Conservation (phyloP, 2,329 filamentous ascomycete genomes). For the Aspergillus flavus region DNA sequence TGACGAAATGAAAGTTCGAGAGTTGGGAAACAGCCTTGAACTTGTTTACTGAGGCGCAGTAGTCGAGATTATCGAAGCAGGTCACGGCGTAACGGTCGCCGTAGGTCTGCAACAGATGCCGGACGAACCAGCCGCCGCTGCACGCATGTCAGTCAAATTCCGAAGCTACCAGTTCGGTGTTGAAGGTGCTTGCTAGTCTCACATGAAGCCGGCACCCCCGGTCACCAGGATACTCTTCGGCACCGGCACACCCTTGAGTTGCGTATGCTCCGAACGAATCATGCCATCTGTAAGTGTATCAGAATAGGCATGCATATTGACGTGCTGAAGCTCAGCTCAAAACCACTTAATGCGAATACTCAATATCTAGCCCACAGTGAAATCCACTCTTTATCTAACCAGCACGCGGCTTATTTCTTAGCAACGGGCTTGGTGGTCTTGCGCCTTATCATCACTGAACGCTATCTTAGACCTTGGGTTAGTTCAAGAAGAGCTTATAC, state of each 20-base stretch:
- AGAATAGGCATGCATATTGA: neutral
- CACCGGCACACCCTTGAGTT: neutral
- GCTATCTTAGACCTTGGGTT: neutral
- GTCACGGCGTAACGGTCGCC: constrained; percentile 66
- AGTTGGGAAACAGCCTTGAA: constrained; percentile 67
- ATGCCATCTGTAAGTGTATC: neutral
- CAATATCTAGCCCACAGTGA: too few species aligned
- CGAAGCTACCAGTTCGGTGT: too few species aligned
- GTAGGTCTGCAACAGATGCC: too few species aligned
- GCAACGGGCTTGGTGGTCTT: accelerated
- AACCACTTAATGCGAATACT: too few species aligned
- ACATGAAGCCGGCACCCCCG: neutral
- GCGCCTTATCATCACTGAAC: too few species aligned
- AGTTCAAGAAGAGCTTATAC: neutral
- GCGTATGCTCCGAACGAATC: neutral
- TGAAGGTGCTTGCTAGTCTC: too few species aligned
- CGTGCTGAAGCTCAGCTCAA: neutral
- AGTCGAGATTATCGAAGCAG: constrained; percentile 83
- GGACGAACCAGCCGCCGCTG: too few species aligned
- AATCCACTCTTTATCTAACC: neutral
- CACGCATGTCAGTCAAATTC: too few species aligned
- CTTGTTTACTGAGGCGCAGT: constrained; percentile 79
- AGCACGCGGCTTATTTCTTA: neutral
- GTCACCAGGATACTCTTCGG: constrained; percentile 7
- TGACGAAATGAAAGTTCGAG: constrained; percentile 76